Evolutionary conservation across 2,329 filamentous ascomycete genomes (phyloP).

Genomic region (Trichoderma koningii): DNA sequence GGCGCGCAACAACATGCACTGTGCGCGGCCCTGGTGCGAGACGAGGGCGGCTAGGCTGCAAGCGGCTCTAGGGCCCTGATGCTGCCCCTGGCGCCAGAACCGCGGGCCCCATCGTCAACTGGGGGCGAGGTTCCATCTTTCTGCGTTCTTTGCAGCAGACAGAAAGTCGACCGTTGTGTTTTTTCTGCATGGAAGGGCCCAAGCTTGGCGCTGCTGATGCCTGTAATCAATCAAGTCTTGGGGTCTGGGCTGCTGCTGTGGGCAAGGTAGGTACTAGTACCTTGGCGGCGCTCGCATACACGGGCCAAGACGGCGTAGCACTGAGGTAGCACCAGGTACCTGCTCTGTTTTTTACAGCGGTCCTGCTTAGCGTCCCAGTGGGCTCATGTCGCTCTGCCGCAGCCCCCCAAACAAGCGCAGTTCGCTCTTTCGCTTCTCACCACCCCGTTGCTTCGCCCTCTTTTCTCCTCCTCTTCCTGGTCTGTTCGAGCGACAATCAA

Average conservation of each 20-base stretch:
- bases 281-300: background rate
- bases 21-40: slow-evolving; percentile 15
- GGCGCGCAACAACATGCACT: slow-evolving; percentile 4
- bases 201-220: slow-evolving; percentile 20
- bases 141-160: slow-evolving; percentile 20
- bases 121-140: slow-evolving; percentile 14
- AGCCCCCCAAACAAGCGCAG: slow-evolving; percentile 13
- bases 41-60: slow-evolving; percentile 2
- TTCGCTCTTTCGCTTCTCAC: slow-evolving; percentile 25
- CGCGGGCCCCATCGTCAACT: slow-evolving; percentile 17
- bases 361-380: background rate
- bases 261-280: background rate
- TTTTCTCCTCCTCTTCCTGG: slow-evolving; percentile 1
- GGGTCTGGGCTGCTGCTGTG: too few species aligned
- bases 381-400: slow-evolving; percentile 15
- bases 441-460: slow-evolving; percentile 21
- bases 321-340: background rate
- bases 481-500: slow-evolving; percentile 12
- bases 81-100: slow-evolving; percentile 24
- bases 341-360: background rate
- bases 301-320: too few species aligned
- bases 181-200: slow-evolving; percentile 2
- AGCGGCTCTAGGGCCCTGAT: slow-evolving; percentile 20
- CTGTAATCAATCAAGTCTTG: background rate
- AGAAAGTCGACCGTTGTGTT: background rate